Percentiles rank a stretch among this genome's conserved stretches.
Evolutionary conservation across 192 early-diverging fungal species (phyloP).

Genomic region (Pilaira anomala): DNA sequence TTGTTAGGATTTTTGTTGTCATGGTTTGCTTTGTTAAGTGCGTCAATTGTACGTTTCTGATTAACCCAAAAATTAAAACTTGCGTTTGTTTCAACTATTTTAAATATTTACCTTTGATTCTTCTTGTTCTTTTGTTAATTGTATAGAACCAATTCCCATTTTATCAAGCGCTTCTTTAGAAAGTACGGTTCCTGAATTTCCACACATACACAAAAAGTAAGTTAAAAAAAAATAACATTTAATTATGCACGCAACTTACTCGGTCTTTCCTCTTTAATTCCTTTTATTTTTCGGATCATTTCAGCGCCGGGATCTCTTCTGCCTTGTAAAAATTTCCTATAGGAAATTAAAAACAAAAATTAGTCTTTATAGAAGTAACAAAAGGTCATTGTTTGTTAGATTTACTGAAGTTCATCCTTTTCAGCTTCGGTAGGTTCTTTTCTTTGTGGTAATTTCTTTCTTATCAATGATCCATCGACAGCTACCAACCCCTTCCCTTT

Average conservation of each 20-base stretch:
- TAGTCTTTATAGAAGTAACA: not conserved
- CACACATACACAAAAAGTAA: not conserved
- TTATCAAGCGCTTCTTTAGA: conserved; percentile 24
- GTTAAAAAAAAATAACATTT: not conserved
- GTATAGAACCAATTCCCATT: conserved; percentile 11
- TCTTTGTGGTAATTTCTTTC: not conserved
- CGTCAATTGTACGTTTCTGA: conserved; percentile 26
- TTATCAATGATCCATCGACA: not conserved
- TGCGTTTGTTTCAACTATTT: too few species aligned
- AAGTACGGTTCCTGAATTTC: conserved; percentile 8
- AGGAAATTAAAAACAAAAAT: conserved; percentile 4
- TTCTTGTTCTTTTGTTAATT: conserved; percentile 11
- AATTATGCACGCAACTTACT: conserved; percentile 1
- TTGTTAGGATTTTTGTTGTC: conserved; percentile 11
- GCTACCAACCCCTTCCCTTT: conserved; percentile 11
- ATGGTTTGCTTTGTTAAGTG: not conserved
- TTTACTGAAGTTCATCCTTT: not conserved
- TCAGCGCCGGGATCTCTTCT: conserved; percentile 27
- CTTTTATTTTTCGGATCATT: conserved; percentile 27
- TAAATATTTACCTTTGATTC: conserved; percentile 20
- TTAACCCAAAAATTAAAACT: not conserved
- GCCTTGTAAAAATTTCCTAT: conserved; percentile 29
- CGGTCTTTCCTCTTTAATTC: conserved; percentile 18
- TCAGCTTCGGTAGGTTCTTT: not conserved
- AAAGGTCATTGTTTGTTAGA: not conserved